Conservation (phyloP, 1,284 basidiomycete genomes). For the Mycosarcoma mackinlayi region DNA sequence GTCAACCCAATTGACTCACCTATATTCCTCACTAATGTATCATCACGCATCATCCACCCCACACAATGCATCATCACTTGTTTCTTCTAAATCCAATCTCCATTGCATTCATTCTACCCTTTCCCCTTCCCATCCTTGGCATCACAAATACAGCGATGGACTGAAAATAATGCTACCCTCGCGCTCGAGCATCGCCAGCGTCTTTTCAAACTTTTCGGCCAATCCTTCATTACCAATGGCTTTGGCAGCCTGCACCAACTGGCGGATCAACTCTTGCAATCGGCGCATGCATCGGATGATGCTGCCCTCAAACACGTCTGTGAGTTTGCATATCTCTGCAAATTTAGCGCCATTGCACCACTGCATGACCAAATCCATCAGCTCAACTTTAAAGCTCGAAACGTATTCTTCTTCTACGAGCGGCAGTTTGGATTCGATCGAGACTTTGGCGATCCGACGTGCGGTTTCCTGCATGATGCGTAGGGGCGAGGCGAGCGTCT, state of each 20-base stretch:
- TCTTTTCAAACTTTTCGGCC: slow-evolving; percentile 70
- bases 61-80: slow-evolving; percentile 6
- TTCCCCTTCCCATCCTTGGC: neutral
- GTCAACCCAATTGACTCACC: neutral
- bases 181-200: slow-evolving; percentile 61
- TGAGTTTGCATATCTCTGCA: slow-evolving; percentile 94
- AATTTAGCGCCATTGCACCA: slow-evolving; percentile 99
- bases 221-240: slow-evolving; percentile 95
- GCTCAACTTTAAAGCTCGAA: slow-evolving; percentile 93
- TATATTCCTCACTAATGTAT: neutral
- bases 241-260: slow-evolving; percentile 93
- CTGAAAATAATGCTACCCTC: slow-evolving; percentile 66
- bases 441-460: slow-evolving; percentile 91
- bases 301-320: slow-evolving; percentile 95
- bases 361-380: slow-evolving; percentile 95
- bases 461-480: slow-evolving; percentile 96
- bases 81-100: neutral
- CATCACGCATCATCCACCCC: neutral
- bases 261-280: slow-evolving; percentile 90
- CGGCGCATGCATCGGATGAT: slow-evolving; percentile 84
- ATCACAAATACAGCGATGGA: slow-evolving; percentile 49
- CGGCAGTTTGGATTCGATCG: slow-evolving; percentile 88
- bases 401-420: slow-evolving; percentile 96
- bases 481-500: slow-evolving; percentile 90
- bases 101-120: neutral